phyloP scores from a whole-genome alignment of 2,329 filamentous ascomycete genomes.

The Tolypocladium guangdongense region DNA sequence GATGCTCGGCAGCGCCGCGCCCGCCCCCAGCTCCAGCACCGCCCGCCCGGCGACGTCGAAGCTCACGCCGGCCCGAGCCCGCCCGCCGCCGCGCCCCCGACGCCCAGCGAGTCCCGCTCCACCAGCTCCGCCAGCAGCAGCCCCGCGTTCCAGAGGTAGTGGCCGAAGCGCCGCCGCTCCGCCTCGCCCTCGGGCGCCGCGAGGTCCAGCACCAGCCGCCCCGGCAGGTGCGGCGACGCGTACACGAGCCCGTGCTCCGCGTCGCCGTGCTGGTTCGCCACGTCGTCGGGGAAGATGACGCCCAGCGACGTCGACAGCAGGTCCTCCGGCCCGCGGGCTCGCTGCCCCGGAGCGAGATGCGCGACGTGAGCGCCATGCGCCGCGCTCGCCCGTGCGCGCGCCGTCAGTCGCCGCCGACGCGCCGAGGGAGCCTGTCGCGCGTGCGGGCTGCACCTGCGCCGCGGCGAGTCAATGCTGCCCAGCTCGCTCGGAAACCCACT shows the following conservation, averaged over 20 bases:
- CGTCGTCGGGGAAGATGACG: slow-evolving; percentile 58
- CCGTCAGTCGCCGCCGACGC: no score
- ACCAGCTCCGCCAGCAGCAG: slow-evolving; percentile 44
- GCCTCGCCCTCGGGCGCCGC: slow-evolving; percentile 38
- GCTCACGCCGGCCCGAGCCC: slow-evolving; percentile 6
- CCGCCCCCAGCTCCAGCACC: slow-evolving; percentile 57
- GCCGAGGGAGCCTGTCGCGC: neutral
- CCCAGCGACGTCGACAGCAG: slow-evolving; percentile 47
- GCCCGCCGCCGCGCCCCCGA: slow-evolving; percentile 1
- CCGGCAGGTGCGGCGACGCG: slow-evolving; percentile 37
- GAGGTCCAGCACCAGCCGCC: slow-evolving; percentile 32
- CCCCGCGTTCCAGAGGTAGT: slow-evolving; percentile 63
- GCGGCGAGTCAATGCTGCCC: neutral
- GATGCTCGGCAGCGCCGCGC: slow-evolving; percentile 44
- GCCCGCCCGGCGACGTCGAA: slow-evolving; percentile 40
- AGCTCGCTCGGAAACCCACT: neutral
- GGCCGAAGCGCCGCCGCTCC: slow-evolving; percentile 52
- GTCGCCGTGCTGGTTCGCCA: slow-evolving; percentile 56
- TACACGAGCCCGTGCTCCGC: slow-evolving; percentile 48
- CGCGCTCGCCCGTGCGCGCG: no score
- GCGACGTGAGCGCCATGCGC: slow-evolving; percentile 32
- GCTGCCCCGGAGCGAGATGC: slow-evolving; percentile 16
- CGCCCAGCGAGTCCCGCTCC: slow-evolving; percentile 33
- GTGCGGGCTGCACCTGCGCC: neutral
- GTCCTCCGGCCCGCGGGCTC: slow-evolving; percentile 38